Percentiles rank a stretch among this genome's conserved stretches.
Evolutionary conservation across 2,329 filamentous ascomycete genomes (phyloP).

Genomic region (Talaromyces rugulosus): DNA sequence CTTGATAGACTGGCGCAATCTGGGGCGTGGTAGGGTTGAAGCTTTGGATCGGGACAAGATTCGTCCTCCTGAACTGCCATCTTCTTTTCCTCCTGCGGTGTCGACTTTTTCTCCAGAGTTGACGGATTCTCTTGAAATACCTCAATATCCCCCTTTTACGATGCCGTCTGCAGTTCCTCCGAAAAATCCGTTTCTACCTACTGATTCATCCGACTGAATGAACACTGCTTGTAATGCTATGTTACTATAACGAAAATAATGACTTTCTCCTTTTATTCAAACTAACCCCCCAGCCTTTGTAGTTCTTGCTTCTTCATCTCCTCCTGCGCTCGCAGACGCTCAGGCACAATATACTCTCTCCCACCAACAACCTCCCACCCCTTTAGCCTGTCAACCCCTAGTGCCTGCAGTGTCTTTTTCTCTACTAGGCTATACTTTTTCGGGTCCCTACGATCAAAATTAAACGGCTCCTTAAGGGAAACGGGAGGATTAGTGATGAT

Average conservation of each 20-base stretch:
- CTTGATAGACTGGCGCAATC: constrained; percentile 2
- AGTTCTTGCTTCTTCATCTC: constrained; percentile 32
- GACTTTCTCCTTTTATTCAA: background rate
- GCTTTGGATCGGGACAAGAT: background rate
- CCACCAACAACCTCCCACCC: constrained; percentile 47
- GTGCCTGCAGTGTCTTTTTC: constrained; percentile 46
- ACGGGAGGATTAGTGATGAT: constrained; percentile 56
- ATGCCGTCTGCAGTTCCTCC: background rate
- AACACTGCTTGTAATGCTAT: too few species aligned
- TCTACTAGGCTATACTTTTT: constrained; percentile 49
- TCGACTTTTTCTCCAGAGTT: background rate
- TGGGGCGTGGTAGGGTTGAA: background rate
- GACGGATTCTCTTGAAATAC: background rate
- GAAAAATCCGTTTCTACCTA: background rate
- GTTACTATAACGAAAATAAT: background rate
- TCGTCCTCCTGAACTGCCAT: background rate
- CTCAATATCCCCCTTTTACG: background rate
- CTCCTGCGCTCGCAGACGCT: constrained; percentile 40
- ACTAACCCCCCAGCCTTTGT: constrained; percentile 27
- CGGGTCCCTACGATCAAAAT: constrained; percentile 45
- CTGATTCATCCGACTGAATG: background rate
- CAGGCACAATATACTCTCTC: constrained; percentile 45
- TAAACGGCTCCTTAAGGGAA: constrained; percentile 48
- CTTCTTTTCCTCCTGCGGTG: background rate
- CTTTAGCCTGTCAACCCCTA: constrained; percentile 43